These are phyloP conservation scores for Ophiostoma angusticollis DNA, from an alignment of 2,329 filamentous ascomycete species.

Conservation along the genomic window DNA sequence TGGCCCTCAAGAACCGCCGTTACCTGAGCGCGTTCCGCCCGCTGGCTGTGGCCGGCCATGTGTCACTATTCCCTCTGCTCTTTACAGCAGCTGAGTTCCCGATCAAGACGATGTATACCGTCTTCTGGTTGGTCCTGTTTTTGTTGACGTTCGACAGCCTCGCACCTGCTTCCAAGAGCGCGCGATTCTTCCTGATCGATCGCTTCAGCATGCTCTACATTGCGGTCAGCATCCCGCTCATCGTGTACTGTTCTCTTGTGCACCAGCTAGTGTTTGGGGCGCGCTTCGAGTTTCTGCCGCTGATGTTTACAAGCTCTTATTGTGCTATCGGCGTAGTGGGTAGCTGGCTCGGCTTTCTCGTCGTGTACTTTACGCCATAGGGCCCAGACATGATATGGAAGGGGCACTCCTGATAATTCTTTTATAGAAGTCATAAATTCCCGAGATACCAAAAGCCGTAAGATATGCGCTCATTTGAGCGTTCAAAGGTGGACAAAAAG, in stretches of 20 bases:
- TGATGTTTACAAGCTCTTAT: conserved; percentile 97
- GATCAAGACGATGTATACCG: conserved; percentile 84
- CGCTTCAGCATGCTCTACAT: conserved; percentile 85
- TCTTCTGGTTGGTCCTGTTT: conserved; percentile 83
- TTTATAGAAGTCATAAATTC: background rate
- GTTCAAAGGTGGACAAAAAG: too few relatives aligned
- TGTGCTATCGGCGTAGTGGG: conserved; percentile 87
- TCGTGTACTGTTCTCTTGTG: conserved; percentile 74
- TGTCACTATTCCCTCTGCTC: conserved; percentile 85
- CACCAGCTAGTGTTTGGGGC: conserved; percentile 76
- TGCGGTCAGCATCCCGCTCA: conserved; percentile 74
- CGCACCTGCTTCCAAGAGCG: conserved; percentile 66
- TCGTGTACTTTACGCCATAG: conserved; percentile 67
- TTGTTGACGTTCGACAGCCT: conserved; percentile 76
- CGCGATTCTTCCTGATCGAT: conserved; percentile 82
- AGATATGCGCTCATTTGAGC: conserved; percentile 12
- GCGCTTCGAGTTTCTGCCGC: conserved; percentile 74
- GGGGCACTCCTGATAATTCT: too few relatives aligned
- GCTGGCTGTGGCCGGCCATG: conserved; percentile 82
- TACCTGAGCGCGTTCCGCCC: conserved; percentile 88
- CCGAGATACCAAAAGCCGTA: background rate
- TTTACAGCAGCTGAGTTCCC: conserved; percentile 90
- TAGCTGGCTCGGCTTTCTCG: conserved; percentile 89
- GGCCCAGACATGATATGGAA: background rate
- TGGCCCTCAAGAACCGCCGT: conserved; percentile 78